Percentiles rank a stretch among this genome's conserved stretches.
Evolutionary conservation across 768 basidiomycete species (phyloP).

Genomic region (Vishniacozyma victoriae): DNA sequence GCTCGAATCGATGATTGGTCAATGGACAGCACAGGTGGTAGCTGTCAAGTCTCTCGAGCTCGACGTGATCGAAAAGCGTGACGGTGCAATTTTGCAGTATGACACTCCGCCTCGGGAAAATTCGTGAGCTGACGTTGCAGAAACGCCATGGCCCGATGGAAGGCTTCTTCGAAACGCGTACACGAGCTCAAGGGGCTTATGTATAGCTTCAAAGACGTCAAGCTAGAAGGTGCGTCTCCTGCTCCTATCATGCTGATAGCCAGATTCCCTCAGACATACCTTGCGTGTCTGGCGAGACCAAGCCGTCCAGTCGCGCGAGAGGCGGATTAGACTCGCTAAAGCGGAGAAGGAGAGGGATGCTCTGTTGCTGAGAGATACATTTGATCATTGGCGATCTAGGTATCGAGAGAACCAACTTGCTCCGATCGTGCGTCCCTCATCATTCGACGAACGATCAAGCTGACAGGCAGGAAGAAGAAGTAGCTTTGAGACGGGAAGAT

Average conservation of each 20-base stretch:
- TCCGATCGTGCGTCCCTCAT: conserved; percentile 12
- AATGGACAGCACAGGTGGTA: conserved; percentile 34
- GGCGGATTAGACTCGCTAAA: not conserved
- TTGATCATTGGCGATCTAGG: conserved; percentile 11
- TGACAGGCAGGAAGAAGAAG: conserved; percentile 25
- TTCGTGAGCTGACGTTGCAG: too few species aligned
- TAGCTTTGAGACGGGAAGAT: conserved; percentile 28
- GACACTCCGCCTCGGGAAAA: too few species aligned
- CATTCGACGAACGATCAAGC: not conserved
- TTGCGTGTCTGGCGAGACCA: conserved; percentile 10
- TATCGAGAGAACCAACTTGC: conserved; percentile 17
- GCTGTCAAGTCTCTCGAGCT: conserved; percentile 33
- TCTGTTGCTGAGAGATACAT: not conserved
- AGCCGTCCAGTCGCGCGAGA: conserved; percentile 3
- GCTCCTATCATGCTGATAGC: not conserved
- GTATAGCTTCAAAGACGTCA: conserved; percentile 9
- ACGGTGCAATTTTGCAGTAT: conserved; percentile 6
- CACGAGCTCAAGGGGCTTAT: conserved; percentile 3
- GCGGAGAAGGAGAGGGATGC: conserved; percentile 3
- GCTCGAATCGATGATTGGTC: conserved; percentile 2
- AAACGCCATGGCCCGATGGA: conserved; percentile 14
- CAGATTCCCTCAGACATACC: conserved; percentile 6
- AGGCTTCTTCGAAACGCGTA: not conserved
- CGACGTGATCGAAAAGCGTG: conserved; percentile 17
- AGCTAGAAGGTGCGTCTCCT: conserved; percentile 9